Conservation (phyloP, 257 asterid genomes). For the Gentiana straminea region DNA sequence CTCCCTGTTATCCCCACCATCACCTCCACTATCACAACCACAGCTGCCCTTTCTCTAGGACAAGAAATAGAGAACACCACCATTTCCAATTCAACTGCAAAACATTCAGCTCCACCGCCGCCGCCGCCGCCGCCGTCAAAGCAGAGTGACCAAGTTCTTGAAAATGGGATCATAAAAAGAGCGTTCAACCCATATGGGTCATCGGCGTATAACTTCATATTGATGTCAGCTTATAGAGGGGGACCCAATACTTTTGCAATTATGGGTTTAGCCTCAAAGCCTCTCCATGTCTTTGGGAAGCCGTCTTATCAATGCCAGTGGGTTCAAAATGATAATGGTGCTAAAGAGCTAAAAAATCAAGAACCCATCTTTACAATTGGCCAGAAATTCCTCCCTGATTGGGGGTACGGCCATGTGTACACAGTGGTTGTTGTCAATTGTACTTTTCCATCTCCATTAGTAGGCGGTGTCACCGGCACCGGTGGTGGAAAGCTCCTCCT, state of each 20-base stretch:
- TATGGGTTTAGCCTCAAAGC: slow-evolving; percentile 75
- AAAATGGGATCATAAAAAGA: slow-evolving; percentile 35
- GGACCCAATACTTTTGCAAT: slow-evolving; percentile 63
- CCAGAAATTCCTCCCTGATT: slow-evolving; percentile 27
- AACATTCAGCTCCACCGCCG: not conserved
- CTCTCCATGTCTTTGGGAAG: slow-evolving; percentile 57
- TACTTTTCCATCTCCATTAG: slow-evolving; percentile 31
- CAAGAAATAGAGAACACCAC: not conserved
- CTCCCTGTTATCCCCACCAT: slow-evolving; percentile 19
- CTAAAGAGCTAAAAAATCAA: not conserved
- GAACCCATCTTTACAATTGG: slow-evolving; percentile 15
- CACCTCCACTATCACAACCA: not conserved
- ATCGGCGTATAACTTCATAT: slow-evolving; percentile 70
- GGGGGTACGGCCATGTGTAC: slow-evolving; percentile 88
- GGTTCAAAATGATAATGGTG: slow-evolving; percentile 28
- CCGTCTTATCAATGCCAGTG: slow-evolving; percentile 81
- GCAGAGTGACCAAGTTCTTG: slow-evolving; percentile 14
- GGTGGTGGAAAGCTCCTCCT: slow-evolving; percentile 39
- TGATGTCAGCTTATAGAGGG: slow-evolving; percentile 93
- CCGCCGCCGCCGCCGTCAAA: slow-evolving; percentile 1
- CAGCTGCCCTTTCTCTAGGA: slow-evolving; percentile 19
- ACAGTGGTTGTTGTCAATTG: slow-evolving; percentile 72
- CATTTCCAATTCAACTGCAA: not conserved
- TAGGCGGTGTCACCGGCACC: slow-evolving; percentile 19
- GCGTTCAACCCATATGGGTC: slow-evolving; percentile 50